Percentiles rank a stretch among this genome's conserved stretches.
Evolutionary conservation across 2,329 filamentous ascomycete species (phyloP).

Genomic region (Colletotrichum incanum): DNA sequence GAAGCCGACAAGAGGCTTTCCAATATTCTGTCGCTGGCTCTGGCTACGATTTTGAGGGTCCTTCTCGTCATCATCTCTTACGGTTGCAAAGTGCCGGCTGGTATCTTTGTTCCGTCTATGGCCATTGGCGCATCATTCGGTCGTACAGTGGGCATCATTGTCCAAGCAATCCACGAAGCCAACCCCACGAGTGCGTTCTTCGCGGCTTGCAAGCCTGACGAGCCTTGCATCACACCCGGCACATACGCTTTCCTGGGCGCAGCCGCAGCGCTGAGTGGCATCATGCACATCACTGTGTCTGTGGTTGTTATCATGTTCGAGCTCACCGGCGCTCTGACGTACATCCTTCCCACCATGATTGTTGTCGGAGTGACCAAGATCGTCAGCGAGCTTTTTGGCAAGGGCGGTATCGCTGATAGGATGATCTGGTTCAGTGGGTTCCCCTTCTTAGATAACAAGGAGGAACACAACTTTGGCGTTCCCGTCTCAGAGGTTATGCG

Average conservation of each 20-base stretch:
- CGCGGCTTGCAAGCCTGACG: constrained; percentile 88
- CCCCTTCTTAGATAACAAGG: constrained; percentile 96
- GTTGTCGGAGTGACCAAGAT: constrained; percentile 97
- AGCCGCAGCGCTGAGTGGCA: constrained; percentile 90
- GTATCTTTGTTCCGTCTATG: constrained; percentile 99
- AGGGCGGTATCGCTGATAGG: constrained; percentile 95
- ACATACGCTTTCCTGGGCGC: constrained; percentile 97
- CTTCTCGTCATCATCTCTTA: constrained; percentile 96
- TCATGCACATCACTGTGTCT: constrained; percentile 98
- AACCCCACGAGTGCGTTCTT: constrained; percentile 90
- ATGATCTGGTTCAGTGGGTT: constrained; percentile 99
- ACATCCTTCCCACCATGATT: constrained; percentile 98
- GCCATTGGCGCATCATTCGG: constrained; percentile 96
- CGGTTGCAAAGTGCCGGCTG: constrained; percentile 96
- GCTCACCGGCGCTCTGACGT: constrained; percentile 95
- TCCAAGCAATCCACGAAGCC: constrained; percentile 89
- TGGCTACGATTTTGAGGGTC: constrained; percentile 86
- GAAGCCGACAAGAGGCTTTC: constrained; percentile 81
- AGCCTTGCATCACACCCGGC: constrained; percentile 95
- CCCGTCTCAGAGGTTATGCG: constrained; percentile 94
- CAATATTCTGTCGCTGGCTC: constrained; percentile 83
- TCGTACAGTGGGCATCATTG: constrained; percentile 92
- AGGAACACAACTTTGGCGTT: constrained; percentile 96
- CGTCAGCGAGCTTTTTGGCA: constrained; percentile 91
- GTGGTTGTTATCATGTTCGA: constrained; percentile 99